Evolutionary conservation across 192 early-diverging fungal genomes (phyloP).

Genomic region (Coemansia sp.): DNA sequence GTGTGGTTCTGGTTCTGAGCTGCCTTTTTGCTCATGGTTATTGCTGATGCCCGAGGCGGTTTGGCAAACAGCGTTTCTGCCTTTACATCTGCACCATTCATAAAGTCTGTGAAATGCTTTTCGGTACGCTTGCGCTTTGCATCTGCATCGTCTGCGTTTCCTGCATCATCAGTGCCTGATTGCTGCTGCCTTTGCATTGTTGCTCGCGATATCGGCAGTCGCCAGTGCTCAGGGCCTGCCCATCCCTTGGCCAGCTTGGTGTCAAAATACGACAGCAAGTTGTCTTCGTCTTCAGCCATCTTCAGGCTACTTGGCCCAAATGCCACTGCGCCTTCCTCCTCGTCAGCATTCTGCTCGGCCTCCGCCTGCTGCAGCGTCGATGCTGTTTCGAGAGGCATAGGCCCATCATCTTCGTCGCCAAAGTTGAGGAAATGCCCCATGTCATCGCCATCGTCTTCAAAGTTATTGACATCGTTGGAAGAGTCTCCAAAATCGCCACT

Average conservation of each 20-base stretch:
- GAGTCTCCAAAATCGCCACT: slow-evolving; percentile 19
- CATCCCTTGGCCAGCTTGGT: slow-evolving; percentile 73
- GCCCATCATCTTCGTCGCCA: slow-evolving; percentile 46
- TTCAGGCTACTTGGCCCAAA: slow-evolving; percentile 28
- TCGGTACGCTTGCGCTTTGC: slow-evolving; percentile 54
- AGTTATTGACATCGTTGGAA: slow-evolving; percentile 22
- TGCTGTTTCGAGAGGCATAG: slow-evolving; percentile 36
- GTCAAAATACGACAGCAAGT: slow-evolving; percentile 87
- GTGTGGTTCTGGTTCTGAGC: slow-evolving; percentile 59
- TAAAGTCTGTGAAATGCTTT: slow-evolving; percentile 64
- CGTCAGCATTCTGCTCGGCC: slow-evolving; percentile 26
- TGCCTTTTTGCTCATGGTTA: slow-evolving; percentile 59
- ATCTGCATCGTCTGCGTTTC: slow-evolving; percentile 25
- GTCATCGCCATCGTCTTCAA: slow-evolving; percentile 45
- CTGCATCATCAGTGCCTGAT: slow-evolving; percentile 17
- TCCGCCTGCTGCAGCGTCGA: slow-evolving; percentile 40
- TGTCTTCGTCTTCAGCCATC: slow-evolving; percentile 57
- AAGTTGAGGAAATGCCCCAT: slow-evolving; percentile 42
- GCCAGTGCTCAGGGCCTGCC: slow-evolving; percentile 96
- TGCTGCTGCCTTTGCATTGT: slow-evolving; percentile 41
- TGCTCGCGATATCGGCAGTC: slow-evolving; percentile 55
- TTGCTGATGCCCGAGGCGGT: slow-evolving; percentile 40
- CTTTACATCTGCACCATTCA: slow-evolving; percentile 58
- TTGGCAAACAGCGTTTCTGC: slow-evolving; percentile 71
- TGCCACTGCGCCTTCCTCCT: slow-evolving; percentile 10